Evolutionary conservation across 371 early-diverging fungal genomes (phyloP), one percentile per base, ranked within the genome.

Genomic region (Homolaphlyctis polyrhiza): DNA sequence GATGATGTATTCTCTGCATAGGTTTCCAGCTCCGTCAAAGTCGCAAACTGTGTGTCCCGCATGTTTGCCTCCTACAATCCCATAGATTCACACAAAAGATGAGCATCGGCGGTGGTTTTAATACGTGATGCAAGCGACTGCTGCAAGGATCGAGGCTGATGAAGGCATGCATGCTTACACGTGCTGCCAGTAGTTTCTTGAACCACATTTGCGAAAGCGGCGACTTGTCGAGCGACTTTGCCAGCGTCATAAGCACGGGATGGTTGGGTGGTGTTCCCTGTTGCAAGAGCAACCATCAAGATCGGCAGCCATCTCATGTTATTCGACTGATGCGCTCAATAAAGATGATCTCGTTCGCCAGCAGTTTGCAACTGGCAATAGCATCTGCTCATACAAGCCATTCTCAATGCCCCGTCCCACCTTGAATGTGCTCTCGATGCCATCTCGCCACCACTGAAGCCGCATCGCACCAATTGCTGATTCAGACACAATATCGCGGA

Each of bases 1-100:
- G 94, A 89, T 27, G 87, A 87, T 0, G 95, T 92, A 66, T 91
- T 88, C 72, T 96, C 97, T 27, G 89, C 86, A 69, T 94, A 93
- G 14, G 71, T 74, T 76, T 96, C 96, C 73, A 95, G 84, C 61
- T 91, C 91, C 13, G 75, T 82, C 16, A 88, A 64, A 0, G 89
- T 87, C 67, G 84, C 77, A 72, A 85, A 93, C 58, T 84, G 86
- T 34, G 85, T 83, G 60, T 86, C 86, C 18, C 75, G 73, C 54
- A 92, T 71, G 62, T 86, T 81, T n/a, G 73, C 73, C 29, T 86
- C 84, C 81, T 90, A 72, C 8, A n/a, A n/a, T 52, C 16, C 13
- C 8, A 52, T 52, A 8, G 52, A 52, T 45, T 45, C 45, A 18
- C 45, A n/a, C n/a, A 39, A 21, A 39, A 21, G 21, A 21, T 39